A percentile compares a stretch with the other conserved stretches of the same genome.
Conservation (phyloP, 805 yeast species). For the Starmerella geochares region DNA sequence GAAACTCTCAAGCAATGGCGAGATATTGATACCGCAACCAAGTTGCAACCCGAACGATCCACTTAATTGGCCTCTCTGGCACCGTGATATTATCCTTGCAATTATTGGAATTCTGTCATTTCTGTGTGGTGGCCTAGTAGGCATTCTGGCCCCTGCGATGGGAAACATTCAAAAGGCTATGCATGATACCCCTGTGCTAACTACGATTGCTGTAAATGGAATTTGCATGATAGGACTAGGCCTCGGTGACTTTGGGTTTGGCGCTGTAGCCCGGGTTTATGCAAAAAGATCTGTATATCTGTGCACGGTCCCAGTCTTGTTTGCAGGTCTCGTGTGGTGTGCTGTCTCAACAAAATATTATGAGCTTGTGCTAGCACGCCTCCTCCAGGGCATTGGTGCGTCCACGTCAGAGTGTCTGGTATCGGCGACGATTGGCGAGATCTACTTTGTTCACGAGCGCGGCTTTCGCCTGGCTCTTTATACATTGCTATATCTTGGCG, state of each 20-base stretch:
- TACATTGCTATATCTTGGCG: neutral
- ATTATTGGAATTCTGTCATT: slow-evolving; percentile 15
- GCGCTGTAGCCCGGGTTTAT: neutral
- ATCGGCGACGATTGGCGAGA: slow-evolving; percentile 1
- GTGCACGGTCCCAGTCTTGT: neutral
- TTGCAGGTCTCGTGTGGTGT: slow-evolving; percentile 1
- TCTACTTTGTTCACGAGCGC: slow-evolving; percentile 1
- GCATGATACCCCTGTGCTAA: neutral
- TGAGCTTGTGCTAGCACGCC: neutral
- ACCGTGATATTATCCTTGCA: slow-evolving; percentile 40
- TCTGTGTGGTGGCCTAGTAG: slow-evolving; percentile 1
- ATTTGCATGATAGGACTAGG: slow-evolving; percentile 1
- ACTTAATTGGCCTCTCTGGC: slow-evolving; percentile 44
- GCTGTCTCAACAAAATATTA: neutral
- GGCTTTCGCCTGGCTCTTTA: slow-evolving; percentile 2
- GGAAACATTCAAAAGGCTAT: neutral
- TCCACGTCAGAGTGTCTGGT: neutral
- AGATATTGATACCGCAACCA: slow-evolving; percentile 54
- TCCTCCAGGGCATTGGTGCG: neutral
- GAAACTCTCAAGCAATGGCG: slow-evolving; percentile 20
- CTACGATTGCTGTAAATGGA: slow-evolving; percentile 2
- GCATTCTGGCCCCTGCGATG: neutral
- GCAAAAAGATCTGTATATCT: slow-evolving; percentile 4
- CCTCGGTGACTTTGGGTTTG: neutral
- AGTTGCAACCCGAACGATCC: slow-evolving; percentile 61